Percentiles rank a stretch among this genome's conserved stretches.
Conservation (phyloP, 768 basidiomycete genomes). For the Rossbeevera mucosa region DNA sequence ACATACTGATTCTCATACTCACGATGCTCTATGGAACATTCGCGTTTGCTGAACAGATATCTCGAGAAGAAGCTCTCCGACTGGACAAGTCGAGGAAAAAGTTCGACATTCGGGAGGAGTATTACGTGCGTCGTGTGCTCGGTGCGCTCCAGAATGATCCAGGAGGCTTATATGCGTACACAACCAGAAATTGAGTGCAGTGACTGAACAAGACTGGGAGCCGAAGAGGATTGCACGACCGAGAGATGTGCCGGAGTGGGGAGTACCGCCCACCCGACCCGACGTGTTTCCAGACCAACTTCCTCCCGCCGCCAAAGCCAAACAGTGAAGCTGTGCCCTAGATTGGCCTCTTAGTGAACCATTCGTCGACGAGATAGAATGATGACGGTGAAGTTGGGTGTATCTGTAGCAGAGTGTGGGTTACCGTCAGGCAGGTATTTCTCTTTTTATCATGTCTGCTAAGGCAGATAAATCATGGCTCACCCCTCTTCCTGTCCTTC, state of each 20-base stretch:
- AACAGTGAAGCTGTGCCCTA: background rate
- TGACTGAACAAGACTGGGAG: conserved; percentile 75
- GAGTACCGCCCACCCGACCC: conserved; percentile 59
- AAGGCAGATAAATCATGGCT: background rate
- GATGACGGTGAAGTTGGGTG: background rate
- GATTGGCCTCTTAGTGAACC: background rate
- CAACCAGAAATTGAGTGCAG: conserved; percentile 58
- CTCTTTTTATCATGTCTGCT: background rate
- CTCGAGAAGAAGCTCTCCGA: conserved; percentile 73
- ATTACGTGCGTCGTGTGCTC: conserved; percentile 67
- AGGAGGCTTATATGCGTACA: background rate
- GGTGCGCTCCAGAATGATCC: background rate
- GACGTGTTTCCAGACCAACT: conserved; percentile 25
- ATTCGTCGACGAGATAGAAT: background rate
- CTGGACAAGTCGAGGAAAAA: conserved; percentile 67
- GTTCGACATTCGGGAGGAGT: conserved; percentile 93
- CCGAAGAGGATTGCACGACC: conserved; percentile 79
- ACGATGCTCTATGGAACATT: background rate
- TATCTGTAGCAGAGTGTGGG: background rate
- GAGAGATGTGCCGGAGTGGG: conserved; percentile 91
- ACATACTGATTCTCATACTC: background rate
- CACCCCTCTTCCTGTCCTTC: background rate
- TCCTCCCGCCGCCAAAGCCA: conserved; percentile 1
- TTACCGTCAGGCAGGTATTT: background rate
- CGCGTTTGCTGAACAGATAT: conserved; percentile 41